These are phyloP conservation scores for Tubosaeta sp. DNA, from an alignment of 768 basidiomycete species.

Conservation along the genomic window DNA sequence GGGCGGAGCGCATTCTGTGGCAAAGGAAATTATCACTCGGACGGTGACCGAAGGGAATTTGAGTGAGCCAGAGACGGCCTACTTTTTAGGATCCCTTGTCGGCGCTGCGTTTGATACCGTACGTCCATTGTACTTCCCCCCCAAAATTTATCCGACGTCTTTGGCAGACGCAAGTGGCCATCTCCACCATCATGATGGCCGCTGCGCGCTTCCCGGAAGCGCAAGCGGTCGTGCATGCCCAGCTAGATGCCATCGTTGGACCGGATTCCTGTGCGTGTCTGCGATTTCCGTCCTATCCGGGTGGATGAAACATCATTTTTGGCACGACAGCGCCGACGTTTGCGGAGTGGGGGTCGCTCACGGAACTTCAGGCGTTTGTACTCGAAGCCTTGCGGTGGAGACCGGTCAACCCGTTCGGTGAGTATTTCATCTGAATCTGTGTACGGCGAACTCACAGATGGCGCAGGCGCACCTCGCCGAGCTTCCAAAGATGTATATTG, in stretches of 20 bases:
- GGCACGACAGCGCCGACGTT: conserved; percentile 7
- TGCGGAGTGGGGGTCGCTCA: conserved; percentile 29
- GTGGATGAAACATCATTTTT: neutral
- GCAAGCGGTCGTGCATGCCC: conserved; percentile 32
- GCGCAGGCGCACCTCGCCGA: conserved; percentile 20
- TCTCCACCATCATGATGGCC: conserved; percentile 33
- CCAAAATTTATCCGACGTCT: neutral
- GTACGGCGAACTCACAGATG: neutral
- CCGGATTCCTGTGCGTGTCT: conserved; percentile 28
- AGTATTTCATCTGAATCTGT: neutral
- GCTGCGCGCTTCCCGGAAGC: conserved; percentile 34
- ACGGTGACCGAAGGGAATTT: conserved; percentile 44
- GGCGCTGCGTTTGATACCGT: conserved; percentile 60
- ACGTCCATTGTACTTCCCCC: neutral
- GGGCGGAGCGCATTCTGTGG: conserved; percentile 35
- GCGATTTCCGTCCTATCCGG: neutral
- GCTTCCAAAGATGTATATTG: conserved; percentile 25
- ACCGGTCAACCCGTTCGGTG: conserved; percentile 31
- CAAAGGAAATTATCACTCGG: conserved; percentile 48
- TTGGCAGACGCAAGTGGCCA: conserved; percentile 24
- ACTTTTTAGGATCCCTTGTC: conserved; percentile 57
- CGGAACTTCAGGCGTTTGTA: conserved; percentile 36
- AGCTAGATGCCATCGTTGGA: conserved; percentile 36
- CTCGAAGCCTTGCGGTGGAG: conserved; percentile 38
- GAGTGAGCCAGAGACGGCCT: conserved; percentile 50